Base-by-base conservation (phyloP, 306 rosid genomes). In the Trifolium fragiferum region DNA sequence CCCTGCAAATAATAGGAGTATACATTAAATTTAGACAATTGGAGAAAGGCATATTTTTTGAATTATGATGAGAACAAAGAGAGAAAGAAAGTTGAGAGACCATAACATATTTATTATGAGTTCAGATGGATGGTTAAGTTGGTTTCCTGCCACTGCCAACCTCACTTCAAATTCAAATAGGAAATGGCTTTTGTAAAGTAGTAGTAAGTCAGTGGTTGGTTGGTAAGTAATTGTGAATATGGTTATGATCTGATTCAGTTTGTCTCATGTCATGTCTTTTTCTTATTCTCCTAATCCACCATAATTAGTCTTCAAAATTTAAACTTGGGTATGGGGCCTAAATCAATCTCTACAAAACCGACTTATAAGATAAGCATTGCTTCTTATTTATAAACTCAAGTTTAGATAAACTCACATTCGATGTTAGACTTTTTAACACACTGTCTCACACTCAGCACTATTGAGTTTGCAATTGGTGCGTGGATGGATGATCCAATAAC, bases 101-200 rank as follows among this genome's bases (percentile, higher is more conserved):
- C 8, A 16, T 9, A 1, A 19, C 27, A 19, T 53, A 53, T 84
- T 83, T 73, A 78, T 83, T 73, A 76, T 78, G 78, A 78, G 19
- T 16, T 32, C n/a, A 51, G 57, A 75, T 33, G 15, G 46, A 62
- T 12, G 79, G 76, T 65, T 76, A 71, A 59, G 79, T 72, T 78
- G 82, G 70, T 82, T 9, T 63, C 74, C 68, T 80, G 81, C 78
- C 80, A 76, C 70, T 80, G 83, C 78, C 82, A 80, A 76, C 76
- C 66, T 40, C 65, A 47, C 77, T 57, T 83, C 54, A 81, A 78
- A 73, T 83, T 86, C 76, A 81, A 78, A 73, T 83, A 68, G 68
- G 21, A 73, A 68, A 9, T 51, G 23, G 37, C 74, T 77, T 82
- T 78, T 78, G 60, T 61, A 77, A 82, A 77, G 78, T 76, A 77